Evolutionary conservation across 331 rosid genomes (phyloP).

Genomic region (Telfairia occidentalis): DNA sequence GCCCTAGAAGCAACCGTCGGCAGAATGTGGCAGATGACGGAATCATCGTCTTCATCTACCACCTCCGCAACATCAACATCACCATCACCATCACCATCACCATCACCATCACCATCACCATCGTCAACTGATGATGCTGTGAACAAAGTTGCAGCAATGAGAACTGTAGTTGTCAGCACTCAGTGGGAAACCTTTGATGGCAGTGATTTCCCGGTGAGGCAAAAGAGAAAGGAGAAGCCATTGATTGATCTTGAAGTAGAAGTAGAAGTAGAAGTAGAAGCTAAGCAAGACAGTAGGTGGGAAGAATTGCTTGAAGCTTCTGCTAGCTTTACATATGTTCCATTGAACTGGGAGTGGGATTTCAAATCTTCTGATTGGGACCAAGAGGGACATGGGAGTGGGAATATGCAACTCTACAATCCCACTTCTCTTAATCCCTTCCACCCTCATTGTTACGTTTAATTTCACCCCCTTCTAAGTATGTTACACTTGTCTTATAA

Average conservation of each 20-base stretch:
- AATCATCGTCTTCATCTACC: constrained; percentile 20
- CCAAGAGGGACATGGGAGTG: neutral
- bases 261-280: neutral
- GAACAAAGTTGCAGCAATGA: neutral
- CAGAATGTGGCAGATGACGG: constrained; percentile 67
- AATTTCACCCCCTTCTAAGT: too few species aligned
- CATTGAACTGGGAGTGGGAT: neutral
- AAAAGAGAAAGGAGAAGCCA: neutral
- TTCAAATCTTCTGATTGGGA: neutral
- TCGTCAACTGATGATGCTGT: constrained; percentile 1
- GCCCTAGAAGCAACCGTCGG: constrained; percentile 40
- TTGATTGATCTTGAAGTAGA: constrained; percentile 18
- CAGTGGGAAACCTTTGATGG: constrained; percentile 19
- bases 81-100: too few species aligned
- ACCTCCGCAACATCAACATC: neutral
- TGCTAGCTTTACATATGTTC: constrained; percentile 10
- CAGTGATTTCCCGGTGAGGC: neutral
- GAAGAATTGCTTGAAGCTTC: constrained; percentile 63
- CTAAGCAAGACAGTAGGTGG: constrained; percentile 27
- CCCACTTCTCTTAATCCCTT: constrained; percentile 24
- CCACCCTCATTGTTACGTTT: too few species aligned
- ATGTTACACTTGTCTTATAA: too few species aligned
- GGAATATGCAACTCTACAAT: constrained; percentile 15
- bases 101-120: too few species aligned
- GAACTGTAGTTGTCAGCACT: neutral